phyloP scores from a whole-genome alignment of 768 basidiomycete genomes.

The Amanita phalloides region DNA sequence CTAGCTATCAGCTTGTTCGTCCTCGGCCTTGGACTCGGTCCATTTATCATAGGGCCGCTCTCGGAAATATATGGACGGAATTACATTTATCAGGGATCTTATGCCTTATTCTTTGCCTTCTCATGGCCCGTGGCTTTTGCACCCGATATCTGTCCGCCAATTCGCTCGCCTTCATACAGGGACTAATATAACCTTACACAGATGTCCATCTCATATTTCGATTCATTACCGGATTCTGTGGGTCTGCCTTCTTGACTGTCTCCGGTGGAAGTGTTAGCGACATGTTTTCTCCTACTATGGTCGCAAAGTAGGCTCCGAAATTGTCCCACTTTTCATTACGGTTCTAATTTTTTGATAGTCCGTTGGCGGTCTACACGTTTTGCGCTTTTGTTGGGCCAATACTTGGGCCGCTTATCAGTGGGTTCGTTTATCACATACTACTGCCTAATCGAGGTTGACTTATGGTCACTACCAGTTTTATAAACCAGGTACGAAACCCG shows the following conservation, averaged over 20 bases:
- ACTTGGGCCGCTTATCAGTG: slow-evolving; percentile 46
- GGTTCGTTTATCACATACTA: slow-evolving; percentile 25
- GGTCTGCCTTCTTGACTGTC: slow-evolving; percentile 46
- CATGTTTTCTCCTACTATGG: slow-evolving; percentile 41
- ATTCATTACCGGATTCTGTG: slow-evolving; percentile 43
- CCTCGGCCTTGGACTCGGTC: slow-evolving; percentile 45
- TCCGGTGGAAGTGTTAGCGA: slow-evolving; percentile 47
- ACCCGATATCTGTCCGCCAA: slow-evolving; percentile 43
- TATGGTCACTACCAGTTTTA: slow-evolving; percentile 31
- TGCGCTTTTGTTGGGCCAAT: slow-evolving; percentile 41
- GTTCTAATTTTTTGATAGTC: neutral
- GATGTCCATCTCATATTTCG: slow-evolving; percentile 14
- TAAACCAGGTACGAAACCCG: slow-evolving; percentile 41
- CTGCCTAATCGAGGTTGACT: neutral
- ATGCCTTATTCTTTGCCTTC: slow-evolving; percentile 46
- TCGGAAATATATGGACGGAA: slow-evolving; percentile 58
- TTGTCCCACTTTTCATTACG: neutral
- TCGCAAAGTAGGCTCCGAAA: slow-evolving; percentile 38
- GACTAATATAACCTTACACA: neutral
- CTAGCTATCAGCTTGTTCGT: slow-evolving; percentile 49
- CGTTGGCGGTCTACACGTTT: neutral
- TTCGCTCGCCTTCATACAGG: neutral
- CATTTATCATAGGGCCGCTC: slow-evolving; percentile 43
- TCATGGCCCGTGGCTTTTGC: slow-evolving; percentile 70
- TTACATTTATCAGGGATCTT: slow-evolving; percentile 52